Evolutionary conservation across 331 rosid genomes (phyloP).

Genomic region (Stylosanthes scabra): DNA sequence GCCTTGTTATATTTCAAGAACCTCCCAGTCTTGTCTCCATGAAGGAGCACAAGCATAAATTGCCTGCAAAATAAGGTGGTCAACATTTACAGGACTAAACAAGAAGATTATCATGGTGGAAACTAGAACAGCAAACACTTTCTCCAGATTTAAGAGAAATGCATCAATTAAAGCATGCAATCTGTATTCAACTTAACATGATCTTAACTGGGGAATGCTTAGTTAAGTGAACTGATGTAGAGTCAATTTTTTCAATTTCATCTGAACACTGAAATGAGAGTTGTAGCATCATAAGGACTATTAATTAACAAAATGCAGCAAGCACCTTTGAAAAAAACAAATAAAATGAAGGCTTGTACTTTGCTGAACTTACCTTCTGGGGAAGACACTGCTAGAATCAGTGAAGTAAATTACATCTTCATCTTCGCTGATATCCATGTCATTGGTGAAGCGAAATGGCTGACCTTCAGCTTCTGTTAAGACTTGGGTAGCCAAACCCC

Average conservation of each 20-base stretch:
- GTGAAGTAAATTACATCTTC: slow-evolving; percentile 76
- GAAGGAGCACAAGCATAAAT: slow-evolving; percentile 68
- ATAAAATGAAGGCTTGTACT: slow-evolving; percentile 10
- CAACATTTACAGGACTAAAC: slow-evolving; percentile 14
- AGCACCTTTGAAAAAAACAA: neutral
- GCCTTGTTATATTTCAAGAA: slow-evolving; percentile 66
- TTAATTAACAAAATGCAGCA: slow-evolving; percentile 23
- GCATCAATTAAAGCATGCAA: neutral
- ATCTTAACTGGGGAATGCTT: slow-evolving; percentile 9
- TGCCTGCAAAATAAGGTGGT: slow-evolving; percentile 60
- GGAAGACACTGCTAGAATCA: slow-evolving; percentile 68
- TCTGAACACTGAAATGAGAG: slow-evolving; percentile 6
- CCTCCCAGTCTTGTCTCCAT: slow-evolving; percentile 79
- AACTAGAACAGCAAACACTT: slow-evolving; percentile 15
- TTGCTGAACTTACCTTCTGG: slow-evolving; percentile 66
- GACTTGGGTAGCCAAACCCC: slow-evolving; percentile 79
- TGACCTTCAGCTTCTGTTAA: slow-evolving; percentile 75
- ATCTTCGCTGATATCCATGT: slow-evolving; percentile 78
- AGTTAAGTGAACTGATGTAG: slow-evolving; percentile 10
- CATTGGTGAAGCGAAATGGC: slow-evolving; percentile 80
- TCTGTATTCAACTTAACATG: slow-evolving; percentile 8
- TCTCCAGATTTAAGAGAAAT: neutral
- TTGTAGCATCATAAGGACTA: slow-evolving; percentile 17
- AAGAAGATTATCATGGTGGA: slow-evolving; percentile 19
- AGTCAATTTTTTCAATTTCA: slow-evolving; percentile 20